Evolutionary conservation across 2,329 filamentous ascomycete species (phyloP), one percentile per base, ranked within the genome.

Genomic region (Aspergillus pseudoterreus): DNA sequence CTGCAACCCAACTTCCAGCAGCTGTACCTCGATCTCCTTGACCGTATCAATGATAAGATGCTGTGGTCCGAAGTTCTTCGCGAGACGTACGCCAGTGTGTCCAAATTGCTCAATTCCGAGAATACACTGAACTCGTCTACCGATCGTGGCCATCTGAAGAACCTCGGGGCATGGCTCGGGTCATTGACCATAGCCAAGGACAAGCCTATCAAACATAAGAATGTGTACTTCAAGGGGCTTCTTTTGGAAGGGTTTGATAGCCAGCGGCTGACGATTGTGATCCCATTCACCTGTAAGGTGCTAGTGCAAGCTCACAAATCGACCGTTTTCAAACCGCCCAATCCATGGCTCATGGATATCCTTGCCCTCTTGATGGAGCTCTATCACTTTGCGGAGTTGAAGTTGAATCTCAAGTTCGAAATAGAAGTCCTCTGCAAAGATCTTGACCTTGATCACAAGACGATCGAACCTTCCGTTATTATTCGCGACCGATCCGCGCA

Each of bases 331-430:
- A 87, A 85, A 51, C 92, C 92, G 10, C 94, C 94, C 1, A 99
- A 99, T 63, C 94, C 94, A 1, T 99, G 94, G 94, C 72, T 96
- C 42, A 95, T 96, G 88, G 94, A 99, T 63, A 94, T 99, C 49
- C 84, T 99, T 50, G 83, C 89, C 57, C 78, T 97, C 6, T 80
- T 99, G 33, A 89, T 96, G 62, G 95, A 99, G 66, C 80, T 99
- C 4, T 99, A 99, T 65, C 87, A 96, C 64, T 88, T 88, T 63
- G 90, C 90, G 12, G 92, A 96, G 62, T 77, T 99, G 50, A 97
- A 97, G 70, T 82, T 99, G 35, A 97, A 97, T 61, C 85, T 96
- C 47, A 99, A 97, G 64, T 99, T 99, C 62, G 94, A 99, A 71
- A 97, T 99, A 52, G 94, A 99, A 71, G 92, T 99, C 22, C 80